Percentiles rank a stretch among this genome's conserved stretches.
Conservation (phyloP, 2,329 filamentous ascomycete genomes). For the Xylaria sp. region DNA sequence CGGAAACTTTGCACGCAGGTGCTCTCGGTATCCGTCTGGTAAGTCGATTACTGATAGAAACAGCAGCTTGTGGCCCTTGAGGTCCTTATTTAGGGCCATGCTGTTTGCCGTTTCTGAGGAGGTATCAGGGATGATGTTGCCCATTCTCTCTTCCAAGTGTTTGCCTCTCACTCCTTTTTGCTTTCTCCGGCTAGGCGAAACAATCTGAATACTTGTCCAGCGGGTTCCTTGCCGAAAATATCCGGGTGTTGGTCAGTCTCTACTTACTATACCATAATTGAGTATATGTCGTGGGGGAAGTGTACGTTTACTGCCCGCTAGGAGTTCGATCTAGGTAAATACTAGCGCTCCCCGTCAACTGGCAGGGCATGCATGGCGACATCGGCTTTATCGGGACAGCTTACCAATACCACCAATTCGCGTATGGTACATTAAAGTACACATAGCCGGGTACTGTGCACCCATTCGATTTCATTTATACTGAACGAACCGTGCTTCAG, state of each 20-base stretch:
- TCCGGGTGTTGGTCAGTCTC: not conserved
- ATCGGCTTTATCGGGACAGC: constrained; percentile 15
- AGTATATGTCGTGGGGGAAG: not conserved
- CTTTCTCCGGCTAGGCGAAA: not conserved
- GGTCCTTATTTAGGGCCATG: constrained; percentile 44
- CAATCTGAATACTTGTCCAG: not conserved
- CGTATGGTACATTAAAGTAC: not conserved
- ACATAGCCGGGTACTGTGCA: not conserved
- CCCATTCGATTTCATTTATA: not conserved
- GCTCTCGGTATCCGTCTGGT: constrained; percentile 51
- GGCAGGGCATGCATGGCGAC: constrained; percentile 17
- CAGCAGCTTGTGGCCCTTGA: constrained; percentile 62
- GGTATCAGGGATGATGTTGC: constrained; percentile 21
- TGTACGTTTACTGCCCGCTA: not conserved
- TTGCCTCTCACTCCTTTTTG: not conserved
- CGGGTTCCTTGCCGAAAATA: not conserved
- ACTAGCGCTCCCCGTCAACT: not conserved
- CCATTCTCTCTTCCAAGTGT: constrained; percentile 25
- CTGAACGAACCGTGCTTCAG: not conserved
- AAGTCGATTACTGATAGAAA: constrained; percentile 52
- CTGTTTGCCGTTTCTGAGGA: not conserved
- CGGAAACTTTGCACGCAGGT: constrained; percentile 55
- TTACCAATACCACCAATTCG: not conserved
- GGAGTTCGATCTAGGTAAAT: no score
- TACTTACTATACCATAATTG: not conserved